Evolutionary conservation across 2,329 filamentous ascomycete genomes (phyloP).

Genomic region (Aspergillus carbonarius): DNA sequence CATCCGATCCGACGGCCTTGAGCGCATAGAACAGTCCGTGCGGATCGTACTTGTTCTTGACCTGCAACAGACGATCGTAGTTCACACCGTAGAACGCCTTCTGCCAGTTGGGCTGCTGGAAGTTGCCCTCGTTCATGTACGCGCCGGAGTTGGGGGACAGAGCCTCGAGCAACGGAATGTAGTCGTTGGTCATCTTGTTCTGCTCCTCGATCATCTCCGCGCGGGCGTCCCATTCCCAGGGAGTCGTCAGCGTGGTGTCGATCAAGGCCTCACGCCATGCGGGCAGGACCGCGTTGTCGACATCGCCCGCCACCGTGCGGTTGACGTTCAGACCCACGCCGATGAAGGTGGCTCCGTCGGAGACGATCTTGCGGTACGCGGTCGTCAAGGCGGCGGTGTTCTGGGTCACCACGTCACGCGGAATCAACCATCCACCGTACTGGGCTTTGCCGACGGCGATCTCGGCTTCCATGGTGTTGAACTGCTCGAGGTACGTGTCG

Average conservation of each 20-base stretch:
- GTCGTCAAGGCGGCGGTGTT: background rate
- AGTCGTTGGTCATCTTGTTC: conserved; percentile 3
- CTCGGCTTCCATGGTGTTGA: conserved; percentile 4
- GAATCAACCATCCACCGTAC: conserved; percentile 2
- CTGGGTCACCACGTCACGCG: background rate
- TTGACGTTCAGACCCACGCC: conserved; percentile 2
- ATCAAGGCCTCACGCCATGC: conserved; percentile 6
- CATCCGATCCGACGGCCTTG: conserved; percentile 7
- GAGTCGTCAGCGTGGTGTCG: conserved; percentile 1
- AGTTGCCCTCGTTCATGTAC: conserved; percentile 13
- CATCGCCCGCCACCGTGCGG: background rate
- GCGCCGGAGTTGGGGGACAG: conserved; percentile 6
- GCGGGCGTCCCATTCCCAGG: conserved; percentile 3
- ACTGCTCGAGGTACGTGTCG: conserved; percentile 1
- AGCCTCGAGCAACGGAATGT: background rate
- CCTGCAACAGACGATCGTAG: background rate
- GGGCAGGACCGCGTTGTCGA: conserved; percentile 1
- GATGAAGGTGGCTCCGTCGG: conserved; percentile 3
- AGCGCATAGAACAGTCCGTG: conserved; percentile 8
- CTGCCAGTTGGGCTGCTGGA: conserved; percentile 10
- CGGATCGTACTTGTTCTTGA: conserved; percentile 13
- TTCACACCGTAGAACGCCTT: conserved; percentile 9
- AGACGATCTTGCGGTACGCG: conserved; percentile 1
- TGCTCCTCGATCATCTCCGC: background rate
- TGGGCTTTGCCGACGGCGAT: conserved; percentile 5